phyloP scores from a whole-genome alignment of 257 asterid species.

The Solanum virginianum region DNA sequence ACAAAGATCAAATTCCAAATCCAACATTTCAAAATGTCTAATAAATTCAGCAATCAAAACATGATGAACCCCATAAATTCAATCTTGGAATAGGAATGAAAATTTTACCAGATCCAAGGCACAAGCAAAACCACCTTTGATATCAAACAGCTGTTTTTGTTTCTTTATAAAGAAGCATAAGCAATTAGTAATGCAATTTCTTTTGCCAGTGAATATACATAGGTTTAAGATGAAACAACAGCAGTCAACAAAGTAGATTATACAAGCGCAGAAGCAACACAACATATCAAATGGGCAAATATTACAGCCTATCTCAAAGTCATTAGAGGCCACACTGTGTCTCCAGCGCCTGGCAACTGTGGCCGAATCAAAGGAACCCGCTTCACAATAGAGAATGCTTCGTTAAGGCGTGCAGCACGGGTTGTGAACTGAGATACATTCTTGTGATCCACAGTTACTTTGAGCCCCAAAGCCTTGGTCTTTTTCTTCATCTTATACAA shows the following conservation, averaged over 20 bases:
- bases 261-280: not conserved
- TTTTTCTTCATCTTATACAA: slow-evolving; percentile 71
- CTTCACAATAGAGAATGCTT: slow-evolving; percentile 88
- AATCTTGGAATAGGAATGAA: not conserved
- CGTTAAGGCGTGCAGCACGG: slow-evolving; percentile 86
- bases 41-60: not conserved
- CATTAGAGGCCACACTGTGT: slow-evolving; percentile 56
- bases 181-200: not conserved
- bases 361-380: slow-evolving; percentile 82
- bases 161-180: not conserved
- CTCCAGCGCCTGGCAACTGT: slow-evolving; percentile 59
- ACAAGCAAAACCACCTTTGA: slow-evolving; percentile 74
- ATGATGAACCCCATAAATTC: not conserved
- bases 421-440: slow-evolving; percentile 84
- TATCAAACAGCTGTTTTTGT: not conserved
- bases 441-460: slow-evolving; percentile 83
- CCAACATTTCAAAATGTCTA: not conserved
- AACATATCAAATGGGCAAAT: not conserved
- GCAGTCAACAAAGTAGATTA: not conserved
- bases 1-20: not conserved
- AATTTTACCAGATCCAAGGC: slow-evolving; percentile 76
- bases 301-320: slow-evolving; percentile 38
- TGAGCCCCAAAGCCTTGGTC: slow-evolving; percentile 48
- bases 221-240: not conserved
- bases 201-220: not conserved